Evolutionary conservation across 306 rosid genomes (phyloP).

Genomic region (Pyrus communis): DNA sequence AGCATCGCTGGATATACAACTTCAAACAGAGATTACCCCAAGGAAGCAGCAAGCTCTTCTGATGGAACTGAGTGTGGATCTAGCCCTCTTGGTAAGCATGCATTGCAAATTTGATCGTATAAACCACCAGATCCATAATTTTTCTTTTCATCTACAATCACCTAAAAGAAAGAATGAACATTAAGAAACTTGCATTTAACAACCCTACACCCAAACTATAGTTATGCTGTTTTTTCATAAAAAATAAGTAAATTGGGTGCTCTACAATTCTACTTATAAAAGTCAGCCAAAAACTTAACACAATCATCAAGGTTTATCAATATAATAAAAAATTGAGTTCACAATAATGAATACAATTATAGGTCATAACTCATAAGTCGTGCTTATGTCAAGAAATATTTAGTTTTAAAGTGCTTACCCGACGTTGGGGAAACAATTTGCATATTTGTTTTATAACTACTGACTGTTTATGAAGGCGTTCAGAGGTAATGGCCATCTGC

Average conservation of each 20-base stretch:
- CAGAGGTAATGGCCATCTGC: slow-evolving; percentile 94
- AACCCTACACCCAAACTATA: background rate
- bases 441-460: slow-evolving; percentile 88
- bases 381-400: background rate
- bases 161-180: slow-evolving; percentile 37
- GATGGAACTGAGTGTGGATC: slow-evolving; percentile 92
- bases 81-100: slow-evolving; percentile 79
- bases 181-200: background rate
- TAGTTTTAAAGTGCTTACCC: slow-evolving; percentile 43
- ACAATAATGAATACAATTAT: background rate
- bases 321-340: background rate
- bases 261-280: background rate
- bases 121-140: slow-evolving; percentile 54
- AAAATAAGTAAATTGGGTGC: background rate
- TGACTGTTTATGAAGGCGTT: slow-evolving; percentile 84
- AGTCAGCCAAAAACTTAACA: background rate
- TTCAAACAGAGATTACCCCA: slow-evolving; percentile 52
- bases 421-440: slow-evolving; percentile 85
- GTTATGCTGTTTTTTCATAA: background rate
- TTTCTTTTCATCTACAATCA: slow-evolving; percentile 49
- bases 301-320: background rate
- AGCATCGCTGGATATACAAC: slow-evolving; percentile 5
- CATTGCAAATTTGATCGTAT: slow-evolving; percentile 87
- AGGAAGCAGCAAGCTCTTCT: slow-evolving; percentile 88
- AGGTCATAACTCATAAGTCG: background rate